Evolutionary conservation across 176 grass and related monocot species (phyloP).

Genomic region (Dactylis glomerata): DNA sequence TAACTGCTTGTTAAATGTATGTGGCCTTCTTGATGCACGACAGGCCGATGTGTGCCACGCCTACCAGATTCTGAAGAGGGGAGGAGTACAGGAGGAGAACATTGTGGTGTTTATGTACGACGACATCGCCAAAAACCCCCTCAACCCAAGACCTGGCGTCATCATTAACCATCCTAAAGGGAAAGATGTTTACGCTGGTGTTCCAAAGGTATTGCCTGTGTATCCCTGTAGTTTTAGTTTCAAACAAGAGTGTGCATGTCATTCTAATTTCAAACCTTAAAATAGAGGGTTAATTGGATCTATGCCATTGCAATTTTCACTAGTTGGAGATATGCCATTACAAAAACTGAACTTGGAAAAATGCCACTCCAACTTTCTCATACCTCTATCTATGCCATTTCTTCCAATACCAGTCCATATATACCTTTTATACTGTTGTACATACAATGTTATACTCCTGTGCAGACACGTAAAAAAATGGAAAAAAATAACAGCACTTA

Average conservation of each 20-base stretch:
- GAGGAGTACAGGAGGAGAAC: constrained; percentile 84
- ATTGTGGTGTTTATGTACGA: constrained; percentile 94
- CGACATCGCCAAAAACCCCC: constrained; percentile 59
- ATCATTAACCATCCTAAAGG: constrained; percentile 90
- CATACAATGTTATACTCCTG: too few relatives aligned
- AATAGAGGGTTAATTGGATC: too few relatives aligned
- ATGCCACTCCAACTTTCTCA: too few relatives aligned
- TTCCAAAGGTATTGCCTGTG: constrained; percentile 68
- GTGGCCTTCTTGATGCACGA: not conserved
- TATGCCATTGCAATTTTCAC: too few relatives aligned
- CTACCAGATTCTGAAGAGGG: constrained; percentile 68
- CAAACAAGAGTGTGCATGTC: not conserved
- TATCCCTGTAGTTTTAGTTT: not conserved
- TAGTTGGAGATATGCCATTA: too few relatives aligned
- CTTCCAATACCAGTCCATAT: too few relatives aligned
- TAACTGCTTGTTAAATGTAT: not conserved
- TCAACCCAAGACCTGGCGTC: constrained; percentile 67
- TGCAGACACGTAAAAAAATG: too few relatives aligned
- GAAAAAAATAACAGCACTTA: too few relatives aligned
- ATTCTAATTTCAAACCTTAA: not conserved
- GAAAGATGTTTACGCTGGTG: constrained; percentile 71
- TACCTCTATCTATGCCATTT: too few relatives aligned
- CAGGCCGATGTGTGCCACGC: constrained; percentile 94
- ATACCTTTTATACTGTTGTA: too few relatives aligned
- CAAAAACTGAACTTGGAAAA: too few relatives aligned